phyloP scores from a whole-genome alignment of 2,329 filamentous ascomycete genomes.

The Lachnellula willkommii region DNA sequence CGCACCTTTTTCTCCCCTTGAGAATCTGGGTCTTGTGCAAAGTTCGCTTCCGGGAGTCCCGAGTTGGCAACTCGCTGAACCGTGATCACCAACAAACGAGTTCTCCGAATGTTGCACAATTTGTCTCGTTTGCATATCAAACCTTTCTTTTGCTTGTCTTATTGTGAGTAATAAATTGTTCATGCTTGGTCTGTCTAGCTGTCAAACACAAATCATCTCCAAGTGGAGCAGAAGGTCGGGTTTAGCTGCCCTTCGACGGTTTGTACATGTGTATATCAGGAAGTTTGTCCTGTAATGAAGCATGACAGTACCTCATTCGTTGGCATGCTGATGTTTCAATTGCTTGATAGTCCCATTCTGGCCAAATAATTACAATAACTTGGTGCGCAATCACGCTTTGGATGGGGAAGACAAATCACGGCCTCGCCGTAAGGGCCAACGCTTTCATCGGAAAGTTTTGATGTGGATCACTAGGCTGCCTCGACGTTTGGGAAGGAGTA shows the following conservation, averaged over 20 bases:
- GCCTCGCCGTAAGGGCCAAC: not conserved
- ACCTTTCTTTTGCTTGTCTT: constrained; percentile 3
- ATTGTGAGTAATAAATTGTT: not conserved
- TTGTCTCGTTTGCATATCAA: constrained; percentile 12
- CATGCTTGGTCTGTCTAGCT: not conserved
- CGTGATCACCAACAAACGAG: constrained; percentile 4
- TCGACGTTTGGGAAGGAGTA: constrained; percentile 4
- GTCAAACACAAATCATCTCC: not conserved
- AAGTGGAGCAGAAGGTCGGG: not conserved
- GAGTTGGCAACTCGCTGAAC: not conserved
- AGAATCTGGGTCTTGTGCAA: not conserved
- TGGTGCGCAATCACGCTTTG: constrained; percentile 2
- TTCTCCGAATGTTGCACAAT: constrained; percentile 8
- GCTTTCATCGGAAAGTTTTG: not conserved
- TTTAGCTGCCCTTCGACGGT: not conserved
- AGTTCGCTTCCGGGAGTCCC: not conserved
- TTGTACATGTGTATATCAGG: not conserved
- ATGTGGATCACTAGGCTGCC: not conserved
- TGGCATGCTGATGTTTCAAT: not conserved
- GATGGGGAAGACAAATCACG: not conserved
- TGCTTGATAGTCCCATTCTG: not conserved
- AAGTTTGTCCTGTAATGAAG: not conserved
- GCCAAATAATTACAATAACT: constrained; percentile 1
- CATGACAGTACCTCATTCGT: not conserved
- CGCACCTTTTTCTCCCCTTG: too few relatives aligned